Evolutionary conservation across 768 basidiomycete species (phyloP).

Genomic region (Suillus discolor): DNA sequence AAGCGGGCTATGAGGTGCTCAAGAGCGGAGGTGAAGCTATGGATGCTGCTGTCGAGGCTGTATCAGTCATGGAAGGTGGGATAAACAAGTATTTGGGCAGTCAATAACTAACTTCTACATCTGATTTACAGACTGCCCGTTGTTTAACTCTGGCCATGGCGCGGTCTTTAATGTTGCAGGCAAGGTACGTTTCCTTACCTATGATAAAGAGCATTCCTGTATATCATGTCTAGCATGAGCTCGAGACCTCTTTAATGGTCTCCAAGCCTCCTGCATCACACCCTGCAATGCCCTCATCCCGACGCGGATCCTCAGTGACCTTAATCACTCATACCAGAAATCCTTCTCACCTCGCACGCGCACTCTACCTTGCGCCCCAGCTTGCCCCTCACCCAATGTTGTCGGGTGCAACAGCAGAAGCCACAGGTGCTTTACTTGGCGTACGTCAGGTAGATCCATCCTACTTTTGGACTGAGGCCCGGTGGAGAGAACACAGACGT

Average conservation of each 20-base stretch:
- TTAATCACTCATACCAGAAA: slow-evolving; percentile 70
- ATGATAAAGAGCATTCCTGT: neutral
- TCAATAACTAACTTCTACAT: neutral
- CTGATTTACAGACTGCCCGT: slow-evolving; percentile 56
- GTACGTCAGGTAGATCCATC: slow-evolving; percentile 66
- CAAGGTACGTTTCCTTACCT: slow-evolving; percentile 49
- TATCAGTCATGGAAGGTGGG: slow-evolving; percentile 70
- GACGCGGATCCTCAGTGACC: slow-evolving; percentile 66
- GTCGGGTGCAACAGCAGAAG: slow-evolving; percentile 66
- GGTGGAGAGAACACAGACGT: slow-evolving; percentile 78
- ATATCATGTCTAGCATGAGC: slow-evolving; percentile 61
- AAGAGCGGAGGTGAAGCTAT: slow-evolving; percentile 75
- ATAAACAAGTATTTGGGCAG: neutral
- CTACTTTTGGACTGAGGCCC: slow-evolving; percentile 74
- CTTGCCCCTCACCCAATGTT: slow-evolving; percentile 70
- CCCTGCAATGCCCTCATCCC: slow-evolving; percentile 55
- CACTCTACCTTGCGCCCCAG: slow-evolving; percentile 68
- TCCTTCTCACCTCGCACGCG: slow-evolving; percentile 70
- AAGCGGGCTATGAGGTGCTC: slow-evolving; percentile 65
- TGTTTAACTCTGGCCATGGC: slow-evolving; percentile 82
- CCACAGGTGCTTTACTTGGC: slow-evolving; percentile 56
- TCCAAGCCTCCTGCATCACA: slow-evolving; percentile 74
- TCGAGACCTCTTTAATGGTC: slow-evolving; percentile 81
- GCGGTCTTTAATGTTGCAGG: slow-evolving; percentile 83
- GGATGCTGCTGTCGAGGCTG: slow-evolving; percentile 80